These are phyloP conservation scores for Boletus subparvulus DNA, from an alignment of 768 basidiomycete species.

Conservation along the genomic window DNA sequence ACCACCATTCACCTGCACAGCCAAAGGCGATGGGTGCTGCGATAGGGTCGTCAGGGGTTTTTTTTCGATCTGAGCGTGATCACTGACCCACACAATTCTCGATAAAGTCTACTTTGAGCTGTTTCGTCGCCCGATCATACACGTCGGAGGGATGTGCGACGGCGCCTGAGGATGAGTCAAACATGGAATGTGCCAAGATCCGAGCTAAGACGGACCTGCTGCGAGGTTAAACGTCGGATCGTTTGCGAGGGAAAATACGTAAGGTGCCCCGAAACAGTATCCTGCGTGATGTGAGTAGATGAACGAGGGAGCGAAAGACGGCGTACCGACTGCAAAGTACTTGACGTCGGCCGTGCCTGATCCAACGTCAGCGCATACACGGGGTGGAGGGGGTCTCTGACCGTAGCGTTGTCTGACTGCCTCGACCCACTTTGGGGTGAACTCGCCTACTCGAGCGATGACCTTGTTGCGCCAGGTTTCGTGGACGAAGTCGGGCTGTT, in stretches of 20 bases:
- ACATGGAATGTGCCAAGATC: background rate
- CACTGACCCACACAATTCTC: constrained; percentile 45
- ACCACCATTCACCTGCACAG: constrained; percentile 46
- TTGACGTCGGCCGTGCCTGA: constrained; percentile 31
- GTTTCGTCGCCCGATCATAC: constrained; percentile 9
- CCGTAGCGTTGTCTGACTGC: constrained; percentile 51
- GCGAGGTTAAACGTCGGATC: constrained; percentile 40
- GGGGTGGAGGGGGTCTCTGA: constrained; percentile 13
- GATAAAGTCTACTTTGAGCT: constrained; percentile 49
- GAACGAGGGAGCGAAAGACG: background rate
- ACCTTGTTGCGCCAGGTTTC: constrained; percentile 42
- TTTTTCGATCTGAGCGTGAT: background rate
- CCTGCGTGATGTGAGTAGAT: constrained; percentile 32
- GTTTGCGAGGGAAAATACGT: constrained; percentile 45
- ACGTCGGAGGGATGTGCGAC: constrained; percentile 52
- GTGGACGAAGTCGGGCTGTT: constrained; percentile 39
- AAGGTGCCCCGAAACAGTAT: constrained; percentile 60
- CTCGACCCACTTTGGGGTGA: constrained; percentile 51
- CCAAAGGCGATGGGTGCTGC: constrained; percentile 54
- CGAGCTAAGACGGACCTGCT: constrained; percentile 36
- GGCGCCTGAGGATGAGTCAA: constrained; percentile 38
- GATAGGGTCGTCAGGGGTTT: background rate
- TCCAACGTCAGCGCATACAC: constrained; percentile 5
- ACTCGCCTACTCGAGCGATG: constrained; percentile 37
- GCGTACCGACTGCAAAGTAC: constrained; percentile 46